phyloP scores from a whole-genome alignment of 106 monocot genomes.

The Acorus calamus region DNA sequence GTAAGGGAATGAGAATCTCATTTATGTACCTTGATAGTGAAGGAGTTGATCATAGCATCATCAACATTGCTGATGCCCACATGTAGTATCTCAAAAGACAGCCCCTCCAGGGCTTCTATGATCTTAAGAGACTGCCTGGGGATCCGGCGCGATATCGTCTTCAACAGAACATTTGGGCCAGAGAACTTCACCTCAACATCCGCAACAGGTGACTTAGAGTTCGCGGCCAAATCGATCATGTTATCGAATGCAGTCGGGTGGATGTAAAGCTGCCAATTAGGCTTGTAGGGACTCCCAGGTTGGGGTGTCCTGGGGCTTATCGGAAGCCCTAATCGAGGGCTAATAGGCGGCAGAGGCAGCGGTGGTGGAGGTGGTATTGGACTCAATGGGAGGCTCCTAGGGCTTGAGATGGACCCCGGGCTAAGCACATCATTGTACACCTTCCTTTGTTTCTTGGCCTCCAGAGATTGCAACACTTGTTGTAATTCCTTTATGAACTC shows the following conservation, averaged over 20 bases:
- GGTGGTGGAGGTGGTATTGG: slow-evolving; percentile 16
- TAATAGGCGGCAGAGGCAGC: too few relatives aligned
- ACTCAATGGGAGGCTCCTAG: slow-evolving; percentile 18
- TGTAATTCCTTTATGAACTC: too few relatives aligned
- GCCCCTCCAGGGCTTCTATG: slow-evolving; percentile 57
- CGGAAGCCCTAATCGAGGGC: slow-evolving; percentile 21
- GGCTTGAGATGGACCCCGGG: slow-evolving; percentile 45
- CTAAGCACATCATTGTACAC: slow-evolving; percentile 68
- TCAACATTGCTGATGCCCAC: slow-evolving; percentile 60
- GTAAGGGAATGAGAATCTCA: too few relatives aligned
- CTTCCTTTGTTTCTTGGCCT: too few relatives aligned
- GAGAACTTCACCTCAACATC: slow-evolving; percentile 84
- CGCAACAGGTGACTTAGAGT: slow-evolving; percentile 43
- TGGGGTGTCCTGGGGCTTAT: slow-evolving; percentile 77
- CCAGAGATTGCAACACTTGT: too few relatives aligned
- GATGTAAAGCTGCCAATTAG: slow-evolving; percentile 5
- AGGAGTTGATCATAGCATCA: slow-evolving; percentile 75
- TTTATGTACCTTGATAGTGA: slow-evolving; percentile 82
- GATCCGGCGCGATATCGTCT: slow-evolving; percentile 61
- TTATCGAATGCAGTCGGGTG: not conserved
- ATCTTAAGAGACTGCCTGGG: slow-evolving; percentile 76
- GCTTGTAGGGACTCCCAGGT: slow-evolving; percentile 68
- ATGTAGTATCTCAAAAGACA: slow-evolving; percentile 74
- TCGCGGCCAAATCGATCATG: slow-evolving; percentile 20
- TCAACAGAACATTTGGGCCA: slow-evolving; percentile 72